phyloP scores from a whole-genome alignment of 306 rosid genomes.

The Cicer bijugum region DNA sequence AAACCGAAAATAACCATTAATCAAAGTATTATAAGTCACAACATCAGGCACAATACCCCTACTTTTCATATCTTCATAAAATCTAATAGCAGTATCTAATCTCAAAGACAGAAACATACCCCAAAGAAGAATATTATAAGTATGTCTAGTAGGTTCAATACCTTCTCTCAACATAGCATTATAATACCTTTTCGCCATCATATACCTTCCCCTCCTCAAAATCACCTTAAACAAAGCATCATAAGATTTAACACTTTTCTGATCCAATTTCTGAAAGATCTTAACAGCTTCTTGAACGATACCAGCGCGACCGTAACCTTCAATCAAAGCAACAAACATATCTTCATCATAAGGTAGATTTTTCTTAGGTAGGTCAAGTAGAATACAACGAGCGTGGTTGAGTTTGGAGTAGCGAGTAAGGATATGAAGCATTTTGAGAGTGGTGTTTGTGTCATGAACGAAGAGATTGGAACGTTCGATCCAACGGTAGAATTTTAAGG shows the following conservation, averaged over 20 bases:
- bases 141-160: conserved; percentile 77
- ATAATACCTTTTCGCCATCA: conserved; percentile 91
- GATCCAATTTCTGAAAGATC: conserved; percentile 65
- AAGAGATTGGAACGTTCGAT: conserved; percentile 75
- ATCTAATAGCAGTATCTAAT: conserved; percentile 82
- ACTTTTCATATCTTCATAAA: conserved; percentile 76
- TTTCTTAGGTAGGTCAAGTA: conserved; percentile 63
- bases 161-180: conserved; percentile 84
- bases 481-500: conserved; percentile 89
- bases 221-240: conserved; percentile 82
- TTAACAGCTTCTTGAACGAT: conserved; percentile 93
- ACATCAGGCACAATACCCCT: conserved; percentile 65
- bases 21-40: conserved; percentile 83
- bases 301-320: conserved; percentile 75
- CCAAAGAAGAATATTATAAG: conserved; percentile 79
- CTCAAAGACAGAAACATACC: conserved; percentile 83
- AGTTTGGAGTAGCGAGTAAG: conserved; percentile 71
- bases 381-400: conserved; percentile 84
- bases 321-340: conserved; percentile 69
- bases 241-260: conserved; percentile 60
- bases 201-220: conserved; percentile 70
- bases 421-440: conserved; percentile 80
- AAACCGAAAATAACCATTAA: conserved; percentile 78
- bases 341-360: conserved; percentile 68
- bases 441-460: conserved; percentile 70